Conservation (phyloP, 139 green algal species). For the Auxenochlorella pyrenoidosa region DNA sequence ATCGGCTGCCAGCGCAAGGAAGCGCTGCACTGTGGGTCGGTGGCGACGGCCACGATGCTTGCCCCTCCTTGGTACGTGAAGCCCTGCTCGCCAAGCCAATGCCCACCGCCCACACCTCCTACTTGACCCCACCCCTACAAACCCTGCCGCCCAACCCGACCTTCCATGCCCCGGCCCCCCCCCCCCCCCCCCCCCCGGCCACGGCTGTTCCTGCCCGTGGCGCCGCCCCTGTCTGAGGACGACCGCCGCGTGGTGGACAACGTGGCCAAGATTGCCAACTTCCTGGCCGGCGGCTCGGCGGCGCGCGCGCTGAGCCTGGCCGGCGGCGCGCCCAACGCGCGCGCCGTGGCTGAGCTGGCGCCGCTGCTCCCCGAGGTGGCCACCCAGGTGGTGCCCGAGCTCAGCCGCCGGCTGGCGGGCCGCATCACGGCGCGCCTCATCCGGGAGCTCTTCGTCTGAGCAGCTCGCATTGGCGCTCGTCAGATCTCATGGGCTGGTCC, state of each 20-base stretch:
- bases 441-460: slow-evolving; percentile 72
- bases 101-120: no score
- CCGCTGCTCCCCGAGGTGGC: slow-evolving; percentile 87
- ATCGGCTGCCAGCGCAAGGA: no score
- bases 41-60: no score
- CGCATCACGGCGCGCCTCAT: slow-evolving; percentile 81
- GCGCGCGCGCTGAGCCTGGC: not conserved
- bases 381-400: slow-evolving; percentile 82
- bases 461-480: no score
- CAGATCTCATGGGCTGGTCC: no score
- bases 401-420: slow-evolving; percentile 65
- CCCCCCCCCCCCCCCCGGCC: not conserved
- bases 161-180: no score
- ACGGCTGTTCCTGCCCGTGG: slow-evolving; percentile 61
- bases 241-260: slow-evolving; percentile 81
- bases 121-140: not conserved
- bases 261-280: slow-evolving; percentile 73
- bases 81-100: no score
- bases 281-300: slow-evolving; percentile 56
- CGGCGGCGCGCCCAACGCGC: not conserved
- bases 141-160: not conserved
- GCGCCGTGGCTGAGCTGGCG: slow-evolving; percentile 11
- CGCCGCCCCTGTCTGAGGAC: slow-evolving; percentile 60
- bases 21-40: no score
- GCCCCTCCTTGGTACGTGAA: no score